phyloP scores from a whole-genome alignment of 495 filamentous ascomycete species.

The Apiosordaria backusii region DNA sequence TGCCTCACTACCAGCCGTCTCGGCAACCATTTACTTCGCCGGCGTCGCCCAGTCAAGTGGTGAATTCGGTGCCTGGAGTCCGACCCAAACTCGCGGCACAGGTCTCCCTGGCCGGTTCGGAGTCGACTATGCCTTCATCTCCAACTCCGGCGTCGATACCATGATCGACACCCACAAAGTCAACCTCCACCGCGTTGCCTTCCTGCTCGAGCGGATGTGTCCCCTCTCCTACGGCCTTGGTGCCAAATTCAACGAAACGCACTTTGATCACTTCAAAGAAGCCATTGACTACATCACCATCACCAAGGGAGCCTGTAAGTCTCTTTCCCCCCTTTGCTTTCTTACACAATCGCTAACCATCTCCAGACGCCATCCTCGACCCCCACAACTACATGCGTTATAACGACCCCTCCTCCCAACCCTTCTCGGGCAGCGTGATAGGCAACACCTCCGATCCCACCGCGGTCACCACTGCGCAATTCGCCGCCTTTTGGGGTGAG shows the following conservation, averaged over 20 bases:
- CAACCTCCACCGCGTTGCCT: constrained; percentile 53
- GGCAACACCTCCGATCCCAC: constrained; percentile 42
- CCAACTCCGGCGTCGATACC: constrained; percentile 42
- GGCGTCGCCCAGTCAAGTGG: constrained; percentile 53
- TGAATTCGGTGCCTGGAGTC: constrained; percentile 51
- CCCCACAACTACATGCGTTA: constrained; percentile 57
- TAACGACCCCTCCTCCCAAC: constrained; percentile 51
- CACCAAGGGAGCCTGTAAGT: constrained; percentile 43
- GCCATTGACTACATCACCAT: constrained; percentile 51
- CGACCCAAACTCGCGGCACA: constrained; percentile 35
- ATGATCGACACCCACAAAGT: constrained; percentile 48
- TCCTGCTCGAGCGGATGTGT: constrained; percentile 54
- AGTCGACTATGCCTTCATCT: constrained; percentile 52
- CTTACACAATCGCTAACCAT: neutral
- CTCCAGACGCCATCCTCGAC: constrained; percentile 46
- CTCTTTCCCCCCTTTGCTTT: neutral
- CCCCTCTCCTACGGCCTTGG: constrained; percentile 47
- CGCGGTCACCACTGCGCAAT: constrained; percentile 48
- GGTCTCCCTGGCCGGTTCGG: constrained; percentile 50
- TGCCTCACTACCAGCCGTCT: constrained; percentile 29
- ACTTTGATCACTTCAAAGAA: constrained; percentile 47
- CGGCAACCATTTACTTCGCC: constrained; percentile 51
- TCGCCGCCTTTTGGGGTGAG: constrained; percentile 52
- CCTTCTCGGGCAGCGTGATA: constrained; percentile 48
- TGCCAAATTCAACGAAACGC: constrained; percentile 50